These are phyloP conservation scores for Lachancea waltii DNA, from an alignment of 805 yeast genomes.

Conservation along the genomic window DNA sequence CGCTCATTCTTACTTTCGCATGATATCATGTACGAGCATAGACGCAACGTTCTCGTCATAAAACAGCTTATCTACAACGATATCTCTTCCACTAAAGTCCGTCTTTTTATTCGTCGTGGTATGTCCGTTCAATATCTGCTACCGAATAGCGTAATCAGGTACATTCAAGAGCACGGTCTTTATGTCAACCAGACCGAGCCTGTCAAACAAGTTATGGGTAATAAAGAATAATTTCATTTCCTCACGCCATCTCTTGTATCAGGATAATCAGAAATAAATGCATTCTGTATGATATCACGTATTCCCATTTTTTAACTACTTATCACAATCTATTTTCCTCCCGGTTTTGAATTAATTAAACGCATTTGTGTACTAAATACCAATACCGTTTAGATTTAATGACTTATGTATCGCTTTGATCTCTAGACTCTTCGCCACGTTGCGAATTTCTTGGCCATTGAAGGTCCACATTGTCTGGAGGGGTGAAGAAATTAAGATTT, in stretches of 20 bases:
- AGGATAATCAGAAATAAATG: no score
- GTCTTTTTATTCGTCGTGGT: conserved; percentile 85
- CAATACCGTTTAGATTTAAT: no score
- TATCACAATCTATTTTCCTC: no score
- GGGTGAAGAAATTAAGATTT: conserved; percentile 6
- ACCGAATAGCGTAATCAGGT: conserved; percentile 91
- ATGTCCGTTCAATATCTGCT: conserved; percentile 94
- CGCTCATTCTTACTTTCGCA: conserved; percentile 86
- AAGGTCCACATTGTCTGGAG: background rate
- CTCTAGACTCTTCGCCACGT: background rate
- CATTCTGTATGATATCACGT: no score
- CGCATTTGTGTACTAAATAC: no score
- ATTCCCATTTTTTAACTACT: no score
- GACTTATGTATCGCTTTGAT: no score
- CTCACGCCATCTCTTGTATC: no score
- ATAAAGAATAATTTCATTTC: conserved; percentile 36
- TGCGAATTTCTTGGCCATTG: conserved; percentile 4
- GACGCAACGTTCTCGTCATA: conserved; percentile 87
- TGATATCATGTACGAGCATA: conserved; percentile 95
- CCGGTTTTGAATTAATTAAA: no score
- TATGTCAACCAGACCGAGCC: conserved; percentile 87
- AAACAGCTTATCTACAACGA: conserved; percentile 96
- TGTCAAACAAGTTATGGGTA: conserved; percentile 73
- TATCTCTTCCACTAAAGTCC: conserved; percentile 88
- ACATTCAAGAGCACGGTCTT: conserved; percentile 85